Evolutionary conservation across 371 early-diverging fungal species (phyloP), one percentile per base, ranked within the genome.

Genomic region (Mucor piriformis): DNA sequence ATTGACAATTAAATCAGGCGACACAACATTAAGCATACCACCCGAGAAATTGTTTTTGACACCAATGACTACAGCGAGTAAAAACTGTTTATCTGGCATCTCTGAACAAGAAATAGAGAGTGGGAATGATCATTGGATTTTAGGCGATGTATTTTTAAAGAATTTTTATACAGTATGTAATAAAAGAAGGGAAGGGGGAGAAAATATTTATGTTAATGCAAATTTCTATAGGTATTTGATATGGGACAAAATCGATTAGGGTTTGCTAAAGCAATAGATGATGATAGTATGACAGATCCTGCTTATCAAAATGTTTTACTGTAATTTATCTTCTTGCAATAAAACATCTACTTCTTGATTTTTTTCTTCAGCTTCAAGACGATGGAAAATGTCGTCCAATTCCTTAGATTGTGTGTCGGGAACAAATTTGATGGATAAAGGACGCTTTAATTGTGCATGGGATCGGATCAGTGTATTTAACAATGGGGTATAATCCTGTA

Each of bases 81-180:
- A 46, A 8, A 61, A 69, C 49, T 92, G 94, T 56, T 74, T 92
- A 51, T 89, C 89, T 6, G 92, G 92, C 12, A 70, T 85, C 33
- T 74, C 83, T 2, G 83, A 80, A 0, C 81, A 82, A 57, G 47
- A 61, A 2, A 69, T 67, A 32, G 61, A 43, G 21, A 33, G 43
- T 32, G 21, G 29, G 16, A 63, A 80, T 8, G 67, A 77, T n/a
- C n/a, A n/a, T 4, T 92, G 92, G 92, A 86, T 92, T 46, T 77
- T 92, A 11, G 92, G 92, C 1, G 92, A 92, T 70, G 88, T 90
- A 0, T 91, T 91, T 72, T 64, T 92, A 55, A 81, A 87, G 29
- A 77, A 80, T 20, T 91, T 84, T 58, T 92, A 90, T 74, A 86
- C 94, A 51, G 86, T 90, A 83, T 66, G 72, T 46, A 18, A 18